phyloP scores from a whole-genome alignment of 495 filamentous ascomycete species.

The Tirmania nivea region DNA sequence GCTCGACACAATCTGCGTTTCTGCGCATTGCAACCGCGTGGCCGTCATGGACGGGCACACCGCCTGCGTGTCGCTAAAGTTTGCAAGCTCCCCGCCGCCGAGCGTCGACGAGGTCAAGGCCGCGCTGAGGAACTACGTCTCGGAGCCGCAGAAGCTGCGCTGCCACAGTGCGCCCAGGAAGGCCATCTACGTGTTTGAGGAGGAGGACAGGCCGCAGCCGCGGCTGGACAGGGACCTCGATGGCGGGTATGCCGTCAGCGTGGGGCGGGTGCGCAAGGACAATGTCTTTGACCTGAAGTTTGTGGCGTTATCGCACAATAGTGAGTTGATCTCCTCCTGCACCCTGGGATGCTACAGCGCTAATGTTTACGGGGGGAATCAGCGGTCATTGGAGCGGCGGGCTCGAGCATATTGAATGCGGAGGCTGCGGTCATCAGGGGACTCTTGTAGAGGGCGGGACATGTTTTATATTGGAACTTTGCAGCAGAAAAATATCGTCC shows the following conservation, averaged over 20 bases:
- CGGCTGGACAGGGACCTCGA: constrained; percentile 55
- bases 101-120: constrained; percentile 43
- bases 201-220: constrained; percentile 66
- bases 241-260: constrained; percentile 58
- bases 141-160: constrained; percentile 49
- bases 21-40: constrained; percentile 65
- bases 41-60: constrained; percentile 69
- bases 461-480: no score
- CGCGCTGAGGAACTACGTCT: constrained; percentile 49
- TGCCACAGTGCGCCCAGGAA: constrained; percentile 54
- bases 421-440: constrained; percentile 85
- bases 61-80: constrained; percentile 58
- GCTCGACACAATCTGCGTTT: constrained; percentile 41
- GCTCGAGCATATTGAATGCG: constrained; percentile 82
- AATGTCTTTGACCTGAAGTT: constrained; percentile 70
- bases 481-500: no score
- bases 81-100: constrained; percentile 35
- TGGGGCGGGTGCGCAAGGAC: constrained; percentile 55
- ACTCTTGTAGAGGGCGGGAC: constrained; percentile 31
- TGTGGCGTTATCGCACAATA: constrained; percentile 66
- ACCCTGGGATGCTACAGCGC: no score
- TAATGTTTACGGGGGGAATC: neutral
- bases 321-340: no score
- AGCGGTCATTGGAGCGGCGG: constrained; percentile 85
- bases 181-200: constrained; percentile 57